Base-by-base conservation (phyloP, 345 rosid genomes). In the Hevea brasiliensis region DNA sequence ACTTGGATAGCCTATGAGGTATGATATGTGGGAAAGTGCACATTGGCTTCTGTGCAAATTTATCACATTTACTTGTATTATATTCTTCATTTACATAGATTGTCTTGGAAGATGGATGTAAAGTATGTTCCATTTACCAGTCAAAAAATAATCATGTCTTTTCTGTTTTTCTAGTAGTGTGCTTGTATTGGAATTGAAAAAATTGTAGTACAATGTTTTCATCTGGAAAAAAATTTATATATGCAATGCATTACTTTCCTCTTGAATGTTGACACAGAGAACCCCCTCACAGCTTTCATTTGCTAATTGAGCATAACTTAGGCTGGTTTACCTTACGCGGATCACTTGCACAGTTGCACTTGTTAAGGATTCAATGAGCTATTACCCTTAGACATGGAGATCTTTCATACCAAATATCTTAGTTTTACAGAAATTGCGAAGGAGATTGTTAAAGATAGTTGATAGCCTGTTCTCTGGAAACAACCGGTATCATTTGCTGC, bases 1-100 rank as follows among this genome's bases (percentile, higher is more conserved):
- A 85, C 84, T 68, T 95, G 98, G 99, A 91, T 92, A 68, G 86
- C 81, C 58, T 95, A 88, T 80, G 98, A 91, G 98, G 99, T 95
- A 74, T 79, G 76, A 10, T 74, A 20, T 62, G 14, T 57, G 14
- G 24, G 4, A 26, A 58, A 29, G 7, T 26, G 67, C 17, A 59
- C 64, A 54, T 17, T 1, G 35, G 15, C 15, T 76, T 62, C 23
- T 13, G 3, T 48, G 29, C 58, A 70, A 65, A 21, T 60, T 47
- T 63, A 58, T n/a, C 17, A 58, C 21, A 68, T 47, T 24, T 56
- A 6, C 37, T 48, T 45, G 53, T 37, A 65, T 42, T 66, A 29
- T 65, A 29, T 61, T 67, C 37, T 48, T 51, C 44, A 47, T 66
- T 59, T 21, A 1, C 13, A 9, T 62, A 3, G 26, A 24, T 6